Percentiles rank a stretch among this genome's conserved stretches.
Evolutionary conservation across 2,329 filamentous ascomycete genomes (phyloP).

Genomic region (Talaromyces pinophilus): DNA sequence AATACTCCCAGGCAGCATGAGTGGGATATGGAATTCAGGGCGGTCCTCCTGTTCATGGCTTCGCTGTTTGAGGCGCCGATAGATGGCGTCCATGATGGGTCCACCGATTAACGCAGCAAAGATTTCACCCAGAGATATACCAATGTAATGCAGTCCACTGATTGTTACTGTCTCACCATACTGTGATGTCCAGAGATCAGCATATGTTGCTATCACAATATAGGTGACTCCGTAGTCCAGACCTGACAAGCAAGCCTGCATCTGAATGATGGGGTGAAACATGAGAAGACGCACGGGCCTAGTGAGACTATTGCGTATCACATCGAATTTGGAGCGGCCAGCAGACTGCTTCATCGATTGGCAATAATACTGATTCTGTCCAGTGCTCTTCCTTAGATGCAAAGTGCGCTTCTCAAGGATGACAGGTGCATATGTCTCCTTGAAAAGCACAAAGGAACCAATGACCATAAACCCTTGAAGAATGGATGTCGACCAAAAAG

Average conservation of each 20-base stretch:
- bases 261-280: constrained; percentile 50
- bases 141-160: constrained; percentile 44
- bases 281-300: constrained; percentile 51
- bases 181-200: constrained; percentile 47
- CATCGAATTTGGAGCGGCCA: not conserved
- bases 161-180: constrained; percentile 52
- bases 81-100: constrained; percentile 30
- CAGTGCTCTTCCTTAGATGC: constrained; percentile 44
- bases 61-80: constrained; percentile 35
- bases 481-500: constrained; percentile 21
- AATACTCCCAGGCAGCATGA: constrained; percentile 57
- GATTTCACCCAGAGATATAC: constrained; percentile 48
- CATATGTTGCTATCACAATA: constrained; percentile 25
- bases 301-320: constrained; percentile 48
- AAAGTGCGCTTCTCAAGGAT: constrained; percentile 30
- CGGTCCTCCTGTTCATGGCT: constrained; percentile 43
- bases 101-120: constrained; percentile 41
- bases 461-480: constrained; percentile 23
- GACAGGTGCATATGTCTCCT: not conserved
- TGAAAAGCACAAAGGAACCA: constrained; percentile 33
- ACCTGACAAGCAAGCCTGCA: constrained; percentile 54
- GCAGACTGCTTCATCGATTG: not conserved
- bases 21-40: constrained; percentile 55
- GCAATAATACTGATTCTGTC: constrained; percentile 41
- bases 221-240: constrained; percentile 52